Evolutionary conservation across 2,329 filamentous ascomycete genomes (phyloP).

Genomic region (Akanthomyces muscarius): DNA sequence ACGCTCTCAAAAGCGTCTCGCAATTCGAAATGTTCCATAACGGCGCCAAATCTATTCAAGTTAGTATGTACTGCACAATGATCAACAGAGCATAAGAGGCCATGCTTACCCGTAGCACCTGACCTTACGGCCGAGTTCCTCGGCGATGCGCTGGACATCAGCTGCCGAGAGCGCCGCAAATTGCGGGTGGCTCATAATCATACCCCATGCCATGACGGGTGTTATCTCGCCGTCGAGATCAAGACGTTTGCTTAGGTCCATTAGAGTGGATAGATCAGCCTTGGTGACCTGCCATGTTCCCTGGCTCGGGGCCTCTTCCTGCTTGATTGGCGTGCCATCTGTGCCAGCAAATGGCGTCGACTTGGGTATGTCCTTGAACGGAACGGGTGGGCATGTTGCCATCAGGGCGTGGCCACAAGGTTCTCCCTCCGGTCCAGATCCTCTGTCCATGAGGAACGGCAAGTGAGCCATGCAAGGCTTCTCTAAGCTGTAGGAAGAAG

Average conservation of each 20-base stretch:
- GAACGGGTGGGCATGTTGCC: constrained; percentile 79
- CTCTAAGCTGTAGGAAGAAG: constrained; percentile 65
- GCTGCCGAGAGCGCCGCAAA: constrained; percentile 60
- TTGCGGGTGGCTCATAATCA: constrained; percentile 68
- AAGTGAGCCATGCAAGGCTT: constrained; percentile 90
- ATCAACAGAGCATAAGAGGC: not conserved
- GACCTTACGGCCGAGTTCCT: constrained; percentile 73
- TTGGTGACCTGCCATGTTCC: constrained; percentile 78
- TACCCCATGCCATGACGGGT: constrained; percentile 91
- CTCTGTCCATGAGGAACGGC: constrained; percentile 67
- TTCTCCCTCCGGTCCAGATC: constrained; percentile 57
- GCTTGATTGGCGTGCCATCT: constrained; percentile 32
- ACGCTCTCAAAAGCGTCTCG: constrained; percentile 72
- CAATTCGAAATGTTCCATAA: constrained; percentile 66
- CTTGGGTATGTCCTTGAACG: constrained; percentile 45
- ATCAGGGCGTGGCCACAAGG: constrained; percentile 89
- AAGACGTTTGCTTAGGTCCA: constrained; percentile 78
- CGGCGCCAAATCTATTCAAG: constrained; percentile 54
- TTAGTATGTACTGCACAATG: not conserved
- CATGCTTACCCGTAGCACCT: constrained; percentile 88
- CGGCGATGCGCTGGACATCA: constrained; percentile 69
- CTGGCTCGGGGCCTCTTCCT: constrained; percentile 39
- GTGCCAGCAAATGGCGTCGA: constrained; percentile 51
- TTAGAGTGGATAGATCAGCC: constrained; percentile 71
- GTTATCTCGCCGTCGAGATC: constrained; percentile 88